Evolutionary conservation across 768 basidiomycete species (phyloP).

Genomic region (Naganishia randhawae): DNA sequence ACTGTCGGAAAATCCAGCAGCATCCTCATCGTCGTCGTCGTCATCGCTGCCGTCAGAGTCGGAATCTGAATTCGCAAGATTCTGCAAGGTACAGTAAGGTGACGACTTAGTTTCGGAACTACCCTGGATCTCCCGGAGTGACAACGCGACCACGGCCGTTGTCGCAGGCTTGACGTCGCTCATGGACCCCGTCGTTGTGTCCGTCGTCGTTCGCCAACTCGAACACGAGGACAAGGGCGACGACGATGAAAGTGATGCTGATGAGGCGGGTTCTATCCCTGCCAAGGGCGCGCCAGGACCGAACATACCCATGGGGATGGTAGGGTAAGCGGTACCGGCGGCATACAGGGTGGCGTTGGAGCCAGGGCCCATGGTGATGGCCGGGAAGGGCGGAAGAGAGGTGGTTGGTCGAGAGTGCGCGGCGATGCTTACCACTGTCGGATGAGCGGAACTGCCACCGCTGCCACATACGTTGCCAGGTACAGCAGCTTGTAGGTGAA

Average conservation of each 20-base stretch:
- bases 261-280: no score
- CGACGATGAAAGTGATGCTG: no score
- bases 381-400: background rate
- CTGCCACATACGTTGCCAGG: background rate
- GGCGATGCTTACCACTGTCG: background rate
- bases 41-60: background rate
- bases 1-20: no score
- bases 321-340: background rate
- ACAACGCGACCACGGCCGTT: background rate
- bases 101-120: slow-evolving; percentile 8
- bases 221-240: background rate
- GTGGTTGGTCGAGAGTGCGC: background rate
- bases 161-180: slow-evolving; percentile 3
- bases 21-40: background rate
- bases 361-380: background rate
- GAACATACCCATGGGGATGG: background rate
- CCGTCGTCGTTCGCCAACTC: background rate
- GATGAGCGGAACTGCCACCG: background rate
- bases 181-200: background rate
- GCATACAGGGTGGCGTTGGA: background rate
- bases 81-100: slow-evolving; percentile 10
- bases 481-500: background rate
- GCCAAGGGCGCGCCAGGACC: background rate
- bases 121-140: background rate
- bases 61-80: slow-evolving; percentile 4